Base-by-base conservation (phyloP, 257 asterid species). In the Paraleonurus japonicus region DNA sequence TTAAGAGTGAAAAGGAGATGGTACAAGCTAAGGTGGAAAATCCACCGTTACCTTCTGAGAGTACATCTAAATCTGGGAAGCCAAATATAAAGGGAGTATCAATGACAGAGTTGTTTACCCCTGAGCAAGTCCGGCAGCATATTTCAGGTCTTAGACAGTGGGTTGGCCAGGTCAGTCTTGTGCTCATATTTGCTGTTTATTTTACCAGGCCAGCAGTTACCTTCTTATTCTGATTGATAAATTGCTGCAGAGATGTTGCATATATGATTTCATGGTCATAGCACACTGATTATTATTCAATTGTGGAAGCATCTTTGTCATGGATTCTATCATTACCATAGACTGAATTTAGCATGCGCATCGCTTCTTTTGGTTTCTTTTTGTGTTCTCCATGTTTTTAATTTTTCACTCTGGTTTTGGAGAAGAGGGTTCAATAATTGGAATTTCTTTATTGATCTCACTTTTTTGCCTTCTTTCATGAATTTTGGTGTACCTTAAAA, bases 21-120 rank as follows among this genome's bases (percentile, higher is more conserved):
- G 85, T 62, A 64, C 76, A 68, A 70, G 74, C 81, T 78, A 91
- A 86, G 82, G 71, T 74, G 77, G 96, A 91, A 80, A 81, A 64
- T 74, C 75, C 24, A 15, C 59, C 84, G 15, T 61, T 79, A 67
- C 85, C 95, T 80, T 64, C 85, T 17, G 97, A 94, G 78, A 76
- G 63, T 78, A 75, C 78, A 61, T 82, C 96, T 65, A 94, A 91
- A 83, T 85, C 97, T 67, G 97, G 98, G 82, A 94, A 91, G 85
- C 92, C 97, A 58, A 81, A 79, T 70, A 84, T 91, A 71, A 94
- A 94, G 76, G 98, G 92, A 62, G 98, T 94, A n/a, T 94, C 98
- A 47, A 17, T 94, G 92, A 94, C 78, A 64, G 98, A 94, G 77
- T 76, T 95, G 74, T 95, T 95, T 84, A 92, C 98, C 33, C 97